Evolutionary conservation across 192 early-diverging fungal species (phyloP), one percentile per base, ranked within the genome.

Genomic region (Glomus cerebriforme): DNA sequence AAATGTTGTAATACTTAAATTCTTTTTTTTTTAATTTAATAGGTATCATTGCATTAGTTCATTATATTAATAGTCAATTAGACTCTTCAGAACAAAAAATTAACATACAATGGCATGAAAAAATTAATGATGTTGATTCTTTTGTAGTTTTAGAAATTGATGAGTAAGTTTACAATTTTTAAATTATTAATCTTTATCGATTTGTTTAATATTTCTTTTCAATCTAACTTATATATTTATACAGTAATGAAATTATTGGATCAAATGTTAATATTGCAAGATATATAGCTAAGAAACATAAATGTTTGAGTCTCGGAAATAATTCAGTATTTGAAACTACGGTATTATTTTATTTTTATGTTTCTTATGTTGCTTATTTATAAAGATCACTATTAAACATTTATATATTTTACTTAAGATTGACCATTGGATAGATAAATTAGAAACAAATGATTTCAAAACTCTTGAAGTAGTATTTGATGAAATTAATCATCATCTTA

Each of bases 401-500:
- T 10, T 58, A 7, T 12, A 65, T 35, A 31, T 66, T 58, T 24
- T 45, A 34, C 63, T 32, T 10, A 84, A 88, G 84, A 85, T 90
- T 45, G 88, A 90, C 79, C 88, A 91, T 73, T 97, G 94, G 92
- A 79, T 94, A 34, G 88, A 87, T 77, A 88, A 89, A 59, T 83
- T 96, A 59, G 80, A 81, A 64, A 78, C 86, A 26, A 79, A 81
- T 43, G 91, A 93, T 73, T 95, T 92, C 85, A 94, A 93, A 86
- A 85, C 84, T 31, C 84, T 96, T 39, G 91, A 91, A 66, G 83
- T 74, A 26, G 88, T 89, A 54, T 91, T 96, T 59, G 88, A 85
- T 34, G 82, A 89, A 78, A 83, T 97, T 34, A 91, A 99, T 88
- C 90, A 92, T 68, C 92, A 96, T 79, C 86, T 99, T 79, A 90